Conservation (phyloP, 768 basidiomycete genomes). For the Termitomyces sp. region DNA sequence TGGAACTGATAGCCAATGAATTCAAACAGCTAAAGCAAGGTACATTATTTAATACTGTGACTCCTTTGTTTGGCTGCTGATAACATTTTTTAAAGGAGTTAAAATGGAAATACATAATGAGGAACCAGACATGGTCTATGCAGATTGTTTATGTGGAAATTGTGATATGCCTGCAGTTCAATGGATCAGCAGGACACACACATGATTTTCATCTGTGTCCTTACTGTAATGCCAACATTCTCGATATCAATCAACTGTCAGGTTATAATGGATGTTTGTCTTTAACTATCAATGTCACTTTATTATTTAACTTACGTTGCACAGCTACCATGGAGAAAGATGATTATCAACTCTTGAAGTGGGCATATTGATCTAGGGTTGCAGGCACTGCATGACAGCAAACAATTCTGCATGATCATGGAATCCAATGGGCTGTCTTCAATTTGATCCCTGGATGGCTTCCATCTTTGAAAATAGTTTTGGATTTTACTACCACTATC, state of each 20-base stretch:
- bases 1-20: no score
- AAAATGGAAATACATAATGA: not conserved
- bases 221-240: not conserved
- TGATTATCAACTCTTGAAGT: constrained; percentile 11
- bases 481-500: constrained; percentile 26
- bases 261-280: not conserved
- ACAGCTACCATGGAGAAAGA: constrained; percentile 3
- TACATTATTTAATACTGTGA: no score
- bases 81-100: not conserved
- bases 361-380: constrained; percentile 7
- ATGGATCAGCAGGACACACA: not conserved
- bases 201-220: not conserved
- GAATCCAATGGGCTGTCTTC: constrained; percentile 17
- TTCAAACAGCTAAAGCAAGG: no score
- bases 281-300: not conserved
- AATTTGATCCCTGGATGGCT: constrained; percentile 22
- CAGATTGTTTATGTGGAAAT: not conserved
- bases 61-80: not conserved
- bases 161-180: not conserved
- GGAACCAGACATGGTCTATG: not conserved
- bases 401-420: constrained; percentile 16
- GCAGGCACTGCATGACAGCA: constrained; percentile 4
- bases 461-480: constrained; percentile 15
- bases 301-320: not conserved
- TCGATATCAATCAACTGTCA: not conserved